phyloP scores from a whole-genome alignment of 2,329 filamentous ascomycete genomes.

The Cercospora zeae-maydis region DNA sequence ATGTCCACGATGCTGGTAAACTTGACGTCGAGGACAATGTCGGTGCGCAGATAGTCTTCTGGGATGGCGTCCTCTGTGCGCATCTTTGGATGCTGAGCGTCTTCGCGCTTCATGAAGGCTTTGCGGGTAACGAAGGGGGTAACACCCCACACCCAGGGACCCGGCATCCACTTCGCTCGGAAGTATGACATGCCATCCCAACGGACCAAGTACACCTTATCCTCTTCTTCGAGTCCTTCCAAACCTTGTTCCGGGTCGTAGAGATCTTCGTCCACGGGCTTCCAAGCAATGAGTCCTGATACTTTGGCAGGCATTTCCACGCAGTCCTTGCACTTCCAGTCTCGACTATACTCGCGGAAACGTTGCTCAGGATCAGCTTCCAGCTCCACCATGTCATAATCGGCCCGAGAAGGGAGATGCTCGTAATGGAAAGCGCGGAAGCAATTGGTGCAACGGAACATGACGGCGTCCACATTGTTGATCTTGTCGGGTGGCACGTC shows the following conservation, averaged over 20 bases:
- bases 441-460: conserved; percentile 80
- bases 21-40: conserved; percentile 82
- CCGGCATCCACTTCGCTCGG: conserved; percentile 81
- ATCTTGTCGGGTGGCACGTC: conserved; percentile 60
- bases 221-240: conserved; percentile 62
- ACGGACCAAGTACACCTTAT: conserved; percentile 90
- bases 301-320: conserved; percentile 62
- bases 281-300: conserved; percentile 81
- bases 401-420: conserved; percentile 62
- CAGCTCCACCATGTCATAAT: conserved; percentile 43
- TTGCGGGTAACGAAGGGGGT: conserved; percentile 61
- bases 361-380: conserved; percentile 57
- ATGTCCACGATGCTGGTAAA: conserved; percentile 59
- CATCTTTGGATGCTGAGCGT: conserved; percentile 62
- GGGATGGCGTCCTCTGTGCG: conserved; percentile 75
- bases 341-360: conserved; percentile 66
- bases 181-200: conserved; percentile 80
- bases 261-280: conserved; percentile 59
- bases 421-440: conserved; percentile 77
- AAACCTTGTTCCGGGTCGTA: conserved; percentile 54
- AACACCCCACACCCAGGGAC: conserved; percentile 80
- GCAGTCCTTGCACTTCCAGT: conserved; percentile 82
- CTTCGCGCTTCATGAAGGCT: conserved; percentile 70
- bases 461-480: conserved; percentile 70
- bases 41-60: conserved; percentile 77